Evolutionary conservation across 257 asterid species (phyloP).

Genomic region (Plantago major): DNA sequence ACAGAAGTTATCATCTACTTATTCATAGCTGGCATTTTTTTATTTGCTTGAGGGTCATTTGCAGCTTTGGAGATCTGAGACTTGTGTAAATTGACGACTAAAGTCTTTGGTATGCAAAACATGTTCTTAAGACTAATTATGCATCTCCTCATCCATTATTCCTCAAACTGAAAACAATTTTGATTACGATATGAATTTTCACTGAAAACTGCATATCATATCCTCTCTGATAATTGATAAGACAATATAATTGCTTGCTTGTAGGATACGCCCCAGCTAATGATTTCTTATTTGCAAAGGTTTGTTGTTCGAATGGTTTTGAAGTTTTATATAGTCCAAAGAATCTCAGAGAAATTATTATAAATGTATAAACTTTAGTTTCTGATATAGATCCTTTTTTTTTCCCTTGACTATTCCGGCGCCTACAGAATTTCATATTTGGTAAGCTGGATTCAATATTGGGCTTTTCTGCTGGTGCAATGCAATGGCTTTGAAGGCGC

Average conservation of each 20-base stretch:
- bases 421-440: slow-evolving; percentile 90
- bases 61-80: slow-evolving; percentile 99
- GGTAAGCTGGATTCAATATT: slow-evolving; percentile 47
- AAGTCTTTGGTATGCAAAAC: slow-evolving; percentile 68
- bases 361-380: slow-evolving; percentile 8
- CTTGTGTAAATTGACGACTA: slow-evolving; percentile 88
- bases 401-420: slow-evolving; percentile 62
- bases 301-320: slow-evolving; percentile 19
- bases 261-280: slow-evolving; percentile 92
- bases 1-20: slow-evolving; percentile 19
- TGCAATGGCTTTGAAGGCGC: slow-evolving; percentile 95
- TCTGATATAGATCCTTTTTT: slow-evolving; percentile 30
- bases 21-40: slow-evolving; percentile 11
- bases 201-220: background rate
- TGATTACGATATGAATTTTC: background rate
- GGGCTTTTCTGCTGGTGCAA: slow-evolving; percentile 52
- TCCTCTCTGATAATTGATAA: slow-evolving; percentile 17
- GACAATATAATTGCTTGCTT: slow-evolving; percentile 28
- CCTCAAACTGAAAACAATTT: background rate
- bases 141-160: slow-evolving; percentile 1
- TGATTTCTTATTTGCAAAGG: slow-evolving; percentile 97
- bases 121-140: slow-evolving; percentile 7
- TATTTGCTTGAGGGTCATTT: slow-evolving; percentile 17
- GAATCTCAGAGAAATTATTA: slow-evolving; percentile 7
- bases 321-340: background rate